Conservation (phyloP, 2,329 filamentous ascomycete genomes). For the Verticillium nonalfalfae region DNA sequence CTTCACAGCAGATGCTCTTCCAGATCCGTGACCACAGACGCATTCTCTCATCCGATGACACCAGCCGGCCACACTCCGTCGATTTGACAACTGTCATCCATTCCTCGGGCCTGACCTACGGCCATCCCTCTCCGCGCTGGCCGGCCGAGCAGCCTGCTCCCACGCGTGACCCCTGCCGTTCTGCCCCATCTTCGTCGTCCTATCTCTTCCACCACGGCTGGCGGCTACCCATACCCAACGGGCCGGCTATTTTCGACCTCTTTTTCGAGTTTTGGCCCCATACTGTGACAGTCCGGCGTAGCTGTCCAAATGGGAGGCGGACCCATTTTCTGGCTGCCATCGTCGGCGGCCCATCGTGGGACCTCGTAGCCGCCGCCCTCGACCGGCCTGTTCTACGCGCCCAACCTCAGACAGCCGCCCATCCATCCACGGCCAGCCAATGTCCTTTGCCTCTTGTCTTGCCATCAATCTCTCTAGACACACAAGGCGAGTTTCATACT, state of each 20-base stretch:
- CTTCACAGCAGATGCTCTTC: too few relatives aligned
- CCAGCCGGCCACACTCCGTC: too few relatives aligned
- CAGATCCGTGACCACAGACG: too few relatives aligned
- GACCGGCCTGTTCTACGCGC: slow-evolving; percentile 32
- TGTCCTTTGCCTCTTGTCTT: slow-evolving; percentile 36
- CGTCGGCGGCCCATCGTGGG: neutral
- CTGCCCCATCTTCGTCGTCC: neutral
- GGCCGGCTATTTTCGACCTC: slow-evolving; percentile 22
- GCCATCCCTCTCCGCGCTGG: neutral
- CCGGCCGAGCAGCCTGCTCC: neutral
- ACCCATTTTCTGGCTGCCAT: neutral
- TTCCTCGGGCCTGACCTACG: neutral
- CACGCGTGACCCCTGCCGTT: neutral
- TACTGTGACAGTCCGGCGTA: neutral
- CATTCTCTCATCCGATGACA: too few relatives aligned
- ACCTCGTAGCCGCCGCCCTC: slow-evolving; percentile 12
- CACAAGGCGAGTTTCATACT: slow-evolving; percentile 45
- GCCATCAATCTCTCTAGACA: slow-evolving; percentile 39
- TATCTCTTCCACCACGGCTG: slow-evolving; percentile 19
- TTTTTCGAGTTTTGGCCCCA: slow-evolving; percentile 9
- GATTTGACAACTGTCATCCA: neutral
- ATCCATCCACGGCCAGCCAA: slow-evolving; percentile 39
- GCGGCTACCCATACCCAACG: slow-evolving; percentile 25
- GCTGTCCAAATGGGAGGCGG: neutral
- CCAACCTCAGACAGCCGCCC: slow-evolving; percentile 41